Base-by-base conservation (phyloP, 768 basidiomycete species). In the Psilocybe subaeruginosa region DNA sequence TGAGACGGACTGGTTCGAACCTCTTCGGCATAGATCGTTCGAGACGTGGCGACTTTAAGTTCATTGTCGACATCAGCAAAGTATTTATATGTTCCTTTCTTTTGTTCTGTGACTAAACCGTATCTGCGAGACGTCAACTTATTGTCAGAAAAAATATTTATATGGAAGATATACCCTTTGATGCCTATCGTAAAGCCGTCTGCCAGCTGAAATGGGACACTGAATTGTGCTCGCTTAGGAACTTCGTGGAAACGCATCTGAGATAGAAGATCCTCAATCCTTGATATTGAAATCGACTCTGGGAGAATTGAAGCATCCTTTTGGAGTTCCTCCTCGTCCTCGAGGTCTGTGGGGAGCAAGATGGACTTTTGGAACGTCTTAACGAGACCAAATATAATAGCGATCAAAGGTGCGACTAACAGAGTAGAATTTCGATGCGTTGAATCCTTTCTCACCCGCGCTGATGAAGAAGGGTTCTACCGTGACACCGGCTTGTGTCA, bases 381-480 rank as follows among this genome's bases (percentile, higher is more conserved):
- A 54, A 19, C 16, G 60, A 51, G 62, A 17, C 49, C 45, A 37
- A 17, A 56, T 7, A 50, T 50, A 43, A 46, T 30, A 47, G 14
- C 12, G 14, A 33, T 47, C 1, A 35, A 11, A 27, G 35, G 17
- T 23, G 49, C 8, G 16, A 73, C 86, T 55, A 61, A 94, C 93
- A 8, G 88, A 85, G 72, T 92, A 97, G 72, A 95, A 95, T 59
- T 86, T 92, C 23, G 81, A 75, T 3, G 86, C 70, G 54, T 92
- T 85, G 62, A 97, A 98, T 0, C 82, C 78, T 47, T 84, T 86
- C 4, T 86, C 83, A 3, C 80, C 73, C 0, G 84, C 85, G 56
- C 85, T 86, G 56, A 98, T 93, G 75, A 97, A 96, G 75, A 97
- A 97, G 0, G 95, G 93, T 63, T 94, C 91, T 45, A 97, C 79